Evolutionary conservation across 163 green algal species (phyloP), one percentile per base, ranked within the genome.

Genomic region (Trebouxiophyceae sp.): DNA sequence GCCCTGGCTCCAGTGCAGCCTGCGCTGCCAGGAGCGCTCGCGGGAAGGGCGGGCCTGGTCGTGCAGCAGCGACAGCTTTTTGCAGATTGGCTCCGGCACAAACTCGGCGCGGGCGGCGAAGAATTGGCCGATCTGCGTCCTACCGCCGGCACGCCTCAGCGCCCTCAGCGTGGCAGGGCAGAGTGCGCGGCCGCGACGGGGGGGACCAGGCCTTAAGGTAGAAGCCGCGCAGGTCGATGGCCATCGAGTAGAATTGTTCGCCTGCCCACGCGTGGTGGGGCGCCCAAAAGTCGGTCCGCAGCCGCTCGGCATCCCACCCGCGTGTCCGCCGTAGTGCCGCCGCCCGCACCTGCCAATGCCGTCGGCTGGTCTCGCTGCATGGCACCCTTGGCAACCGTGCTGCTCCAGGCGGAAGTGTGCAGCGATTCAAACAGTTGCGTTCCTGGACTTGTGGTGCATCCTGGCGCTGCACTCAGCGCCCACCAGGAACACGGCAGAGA

Each of bases 141-240:
- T 5, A 57, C 47, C 7, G 19, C 19, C 47, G 26, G 7, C 12
- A 57, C 19, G n/a, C n/a, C n/a, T n/a, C n/a, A n/a, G n/a, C n/a
- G n/a, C n/a, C n/a, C n/a, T n/a, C n/a, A n/a, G n/a, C n/a, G n/a
- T n/a, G n/a, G n/a, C n/a, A n/a, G n/a, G n/a, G n/a, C n/a, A n/a
- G n/a, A n/a, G n/a, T n/a, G n/a, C n/a, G n/a, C n/a, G n/a, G n/a
- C n/a, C n/a, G n/a, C n/a, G n/a, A n/a, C n/a, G n/a, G n/a, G n/a
- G n/a, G n/a, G n/a, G n/a, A n/a, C n/a, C n/a, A n/a, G n/a, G n/a
- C 87, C 81, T 96, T 96, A 26, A 95, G 64, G 45, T 96, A 96
- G 69, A 97, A 97, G 6, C 90, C 90, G 2, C 90, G 68, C 46
- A 95, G 69, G 28, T 83, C 75, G 6, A 97, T 76, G 45, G 78